phyloP scores from a whole-genome alignment of 2,329 filamentous ascomycete species.

The Penicillium crustosum region DNA sequence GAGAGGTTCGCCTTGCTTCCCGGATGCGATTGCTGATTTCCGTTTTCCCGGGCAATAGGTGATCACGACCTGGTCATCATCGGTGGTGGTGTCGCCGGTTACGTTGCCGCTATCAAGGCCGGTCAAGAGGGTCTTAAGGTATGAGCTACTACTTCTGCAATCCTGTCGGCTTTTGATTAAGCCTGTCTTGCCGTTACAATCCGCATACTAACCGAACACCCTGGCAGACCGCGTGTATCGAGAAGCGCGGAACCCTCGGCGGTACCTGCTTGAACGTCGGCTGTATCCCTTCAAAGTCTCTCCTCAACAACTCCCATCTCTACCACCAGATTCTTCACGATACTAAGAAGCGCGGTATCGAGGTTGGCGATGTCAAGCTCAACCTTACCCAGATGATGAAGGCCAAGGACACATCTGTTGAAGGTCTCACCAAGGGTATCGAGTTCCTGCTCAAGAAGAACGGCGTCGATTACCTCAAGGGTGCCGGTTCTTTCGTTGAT shows the following conservation, averaged over 20 bases:
- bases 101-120: slow-evolving; percentile 98
- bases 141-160: slow-evolving; percentile 28
- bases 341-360: slow-evolving; percentile 94
- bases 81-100: slow-evolving; percentile 95
- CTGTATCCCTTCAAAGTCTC: slow-evolving; percentile 98
- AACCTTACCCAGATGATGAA: slow-evolving; percentile 97
- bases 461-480: slow-evolving; percentile 96
- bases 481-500: slow-evolving; percentile 79
- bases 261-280: slow-evolving; percentile 98
- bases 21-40: slow-evolving; percentile 24
- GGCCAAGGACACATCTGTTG: slow-evolving; percentile 91
- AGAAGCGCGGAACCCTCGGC: slow-evolving; percentile 92
- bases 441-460: slow-evolving; percentile 99
- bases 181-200: neutral
- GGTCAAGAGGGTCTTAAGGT: slow-evolving; percentile 97
- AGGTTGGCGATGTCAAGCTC: slow-evolving; percentile 94
- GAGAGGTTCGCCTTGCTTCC: slow-evolving; percentile 19
- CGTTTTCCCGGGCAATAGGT: slow-evolving; percentile 52
- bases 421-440: slow-evolving; percentile 89
- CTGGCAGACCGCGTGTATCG: slow-evolving; percentile 84
- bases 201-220: slow-evolving; percentile 15
- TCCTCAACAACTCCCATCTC: slow-evolving; percentile 98
- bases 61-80: slow-evolving; percentile 98
- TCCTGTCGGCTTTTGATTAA: neutral
- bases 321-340: slow-evolving; percentile 98